Base-by-base conservation (phyloP, 116 monocot species). In the Papilionanthe hybrid region DNA sequence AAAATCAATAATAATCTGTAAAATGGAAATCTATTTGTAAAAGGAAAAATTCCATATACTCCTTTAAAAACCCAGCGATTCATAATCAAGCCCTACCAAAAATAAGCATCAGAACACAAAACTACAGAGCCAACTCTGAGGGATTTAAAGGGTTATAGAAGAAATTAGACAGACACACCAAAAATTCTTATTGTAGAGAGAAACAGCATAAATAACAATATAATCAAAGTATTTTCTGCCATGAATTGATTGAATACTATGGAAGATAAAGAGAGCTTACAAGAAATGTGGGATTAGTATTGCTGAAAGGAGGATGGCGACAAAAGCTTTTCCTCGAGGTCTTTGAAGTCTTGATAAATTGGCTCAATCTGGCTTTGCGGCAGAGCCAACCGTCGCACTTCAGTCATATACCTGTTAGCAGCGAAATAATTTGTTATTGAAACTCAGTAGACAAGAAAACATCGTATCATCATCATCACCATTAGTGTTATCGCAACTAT, bases 311-410 rank as follows among this genome's bases (percentile, higher is more conserved):
- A 82, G 58, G 82, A 84, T 2, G 94, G 88, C 19, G 72, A 82
- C 66, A 37, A 69, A 69, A 92, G 65, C 66, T 82, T 82, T 66
- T 97, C 97, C 79, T 97, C 97, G 8, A 97, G 85, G 53, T 97
- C 97, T 22, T 82, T 86, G 75, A 97, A 94, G 7, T 94, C 97
- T 18, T 81, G 78, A 72, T 87, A 92, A 43, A 92, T 85, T 72
- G 86, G 73, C 55, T 97, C 97, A n/a, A 88, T 97, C 84, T 91
- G 94, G 78, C 58, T 90, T 48, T 91, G 94, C 19, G 94, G 92
- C 79, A 97, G 89, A 0, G 88, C 60, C 84, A 97, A 73, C 15
- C 97, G 84, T 41, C 90, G 87, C 69, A 94, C 92, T 76, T 97
- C 97, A 11, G 97, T 91, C 97, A 97, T 92, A 56, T 94, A 97